Evolutionary conservation across 352 stramenopile genomes (phyloP).

Genomic region (Globisporangium emineosum): DNA sequence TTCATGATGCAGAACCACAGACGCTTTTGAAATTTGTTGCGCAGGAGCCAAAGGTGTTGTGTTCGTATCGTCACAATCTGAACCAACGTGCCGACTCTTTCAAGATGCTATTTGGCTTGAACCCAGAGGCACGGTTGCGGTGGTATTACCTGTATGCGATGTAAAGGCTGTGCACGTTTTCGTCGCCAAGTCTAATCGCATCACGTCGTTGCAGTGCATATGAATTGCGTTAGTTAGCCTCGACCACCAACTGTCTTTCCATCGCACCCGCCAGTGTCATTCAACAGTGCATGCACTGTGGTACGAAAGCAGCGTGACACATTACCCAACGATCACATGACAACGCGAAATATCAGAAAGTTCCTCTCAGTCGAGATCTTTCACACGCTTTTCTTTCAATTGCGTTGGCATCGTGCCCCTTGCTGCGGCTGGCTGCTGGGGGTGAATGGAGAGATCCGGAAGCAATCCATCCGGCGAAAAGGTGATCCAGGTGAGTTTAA

Average conservation of each 20-base stretch:
- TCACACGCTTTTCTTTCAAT: slow-evolving; percentile 9
- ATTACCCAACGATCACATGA: slow-evolving; percentile 12
- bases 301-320: slow-evolving; percentile 4
- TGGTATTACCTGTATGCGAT: not conserved
- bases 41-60: not conserved
- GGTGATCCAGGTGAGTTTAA: slow-evolving; percentile 3
- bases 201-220: slow-evolving; percentile 4
- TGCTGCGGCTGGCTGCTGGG: not conserved
- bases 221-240: not conserved
- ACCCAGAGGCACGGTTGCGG: not conserved
- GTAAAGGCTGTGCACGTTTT: not conserved
- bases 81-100: not conserved
- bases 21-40: slow-evolving; percentile 9
- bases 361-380: slow-evolving; percentile 15
- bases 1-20: not conserved
- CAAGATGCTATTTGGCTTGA: not conserved
- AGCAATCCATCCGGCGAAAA: slow-evolving; percentile 7
- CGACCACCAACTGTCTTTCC: slow-evolving; percentile 9
- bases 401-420: not conserved
- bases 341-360: slow-evolving; percentile 18
- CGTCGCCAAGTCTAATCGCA: slow-evolving; percentile 11
- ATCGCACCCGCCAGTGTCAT: no score
- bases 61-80: not conserved
- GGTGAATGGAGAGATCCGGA: not conserved
- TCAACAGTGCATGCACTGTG: not conserved